Evolutionary conservation across 495 filamentous ascomycete genomes (phyloP).

Genomic region (Usnea hakonensis): DNA sequence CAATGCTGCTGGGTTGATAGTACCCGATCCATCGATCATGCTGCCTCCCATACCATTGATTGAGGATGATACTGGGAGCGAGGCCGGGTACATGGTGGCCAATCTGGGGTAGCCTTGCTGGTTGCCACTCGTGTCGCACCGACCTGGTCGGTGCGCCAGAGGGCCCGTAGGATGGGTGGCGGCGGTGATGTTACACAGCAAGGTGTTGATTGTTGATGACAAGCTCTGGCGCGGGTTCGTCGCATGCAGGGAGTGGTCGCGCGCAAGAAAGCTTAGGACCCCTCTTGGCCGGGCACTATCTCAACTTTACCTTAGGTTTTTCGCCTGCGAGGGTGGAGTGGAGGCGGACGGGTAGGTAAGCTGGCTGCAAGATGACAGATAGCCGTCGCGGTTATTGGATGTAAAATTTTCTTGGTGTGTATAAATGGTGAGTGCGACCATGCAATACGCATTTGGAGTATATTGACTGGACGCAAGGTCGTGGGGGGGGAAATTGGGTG

Average conservation of each 20-base stretch:
- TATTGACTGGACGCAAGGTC: conserved; percentile 20
- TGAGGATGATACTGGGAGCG: conserved; percentile 39
- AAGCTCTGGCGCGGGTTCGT: conserved; percentile 22
- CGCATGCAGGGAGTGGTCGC: conserved; percentile 23
- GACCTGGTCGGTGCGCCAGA: conserved; percentile 18
- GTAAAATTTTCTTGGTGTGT: conserved; percentile 11
- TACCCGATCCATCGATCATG: conserved; percentile 64
- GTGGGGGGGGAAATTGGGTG: conserved; percentile 18
- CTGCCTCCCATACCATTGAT: conserved; percentile 56
- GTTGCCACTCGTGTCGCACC: conserved; percentile 15
- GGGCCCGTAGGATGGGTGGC: conserved; percentile 16
- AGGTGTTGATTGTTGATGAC: conserved; percentile 15
- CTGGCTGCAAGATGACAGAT: conserved; percentile 20
- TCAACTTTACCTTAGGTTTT: conserved; percentile 19
- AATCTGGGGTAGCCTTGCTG: neutral
- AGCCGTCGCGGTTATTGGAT: conserved; percentile 23
- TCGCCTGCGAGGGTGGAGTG: conserved; percentile 14
- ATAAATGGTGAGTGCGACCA: conserved; percentile 19
- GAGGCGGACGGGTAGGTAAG: conserved; percentile 20
- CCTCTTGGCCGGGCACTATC: conserved; percentile 24
- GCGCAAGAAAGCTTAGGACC: conserved; percentile 27
- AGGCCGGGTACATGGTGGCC: conserved; percentile 52
- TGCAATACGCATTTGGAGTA: conserved; percentile 15
- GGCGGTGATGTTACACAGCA: conserved; percentile 3
- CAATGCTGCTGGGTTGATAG: conserved; percentile 72